A percentile compares a stretch with the other conserved stretches of the same genome.
Conservation (phyloP, 2,329 filamentous ascomycete genomes). For the Pleoardoris graminearum region DNA sequence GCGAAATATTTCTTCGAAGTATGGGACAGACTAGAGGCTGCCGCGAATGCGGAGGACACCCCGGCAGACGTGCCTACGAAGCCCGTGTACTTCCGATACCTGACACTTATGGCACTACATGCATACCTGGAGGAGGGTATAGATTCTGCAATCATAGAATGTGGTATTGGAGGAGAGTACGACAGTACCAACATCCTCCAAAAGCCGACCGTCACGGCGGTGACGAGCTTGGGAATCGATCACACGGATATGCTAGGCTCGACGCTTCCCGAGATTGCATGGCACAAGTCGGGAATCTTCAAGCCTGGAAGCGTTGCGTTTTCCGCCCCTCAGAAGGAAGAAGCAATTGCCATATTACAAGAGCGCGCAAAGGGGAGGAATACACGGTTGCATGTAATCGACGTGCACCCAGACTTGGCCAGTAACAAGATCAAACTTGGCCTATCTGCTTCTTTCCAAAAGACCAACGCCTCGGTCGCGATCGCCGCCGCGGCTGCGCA, state of each 20-base stretch:
- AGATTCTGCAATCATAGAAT: conserved; percentile 81
- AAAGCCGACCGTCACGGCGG: conserved; percentile 69
- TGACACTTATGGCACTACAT: conserved; percentile 88
- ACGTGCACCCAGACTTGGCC: conserved; percentile 53
- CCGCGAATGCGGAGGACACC: conserved; percentile 55
- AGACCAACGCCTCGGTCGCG: conserved; percentile 64
- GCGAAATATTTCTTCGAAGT: conserved; percentile 80
- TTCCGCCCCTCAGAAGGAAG: conserved; percentile 60
- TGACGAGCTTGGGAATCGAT: conserved; percentile 83
- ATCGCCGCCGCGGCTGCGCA: conserved; percentile 64
- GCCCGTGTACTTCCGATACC: conserved; percentile 88
- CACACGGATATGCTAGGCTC: conserved; percentile 79
- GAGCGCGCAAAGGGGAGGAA: conserved; percentile 58
- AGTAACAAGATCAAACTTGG: conserved; percentile 56
- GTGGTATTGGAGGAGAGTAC: conserved; percentile 91
- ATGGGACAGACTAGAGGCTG: conserved; percentile 69
- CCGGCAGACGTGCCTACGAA: conserved; percentile 63
- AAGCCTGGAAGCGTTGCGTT: conserved; percentile 68
- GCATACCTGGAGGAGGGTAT: conserved; percentile 77
- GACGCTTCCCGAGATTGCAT: conserved; percentile 80
- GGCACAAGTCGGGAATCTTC: conserved; percentile 90
- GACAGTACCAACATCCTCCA: conserved; percentile 87
- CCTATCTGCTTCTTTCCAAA: conserved; percentile 65
- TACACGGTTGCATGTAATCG: conserved; percentile 53
- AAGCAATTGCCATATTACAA: conserved; percentile 60